Percentiles rank a stretch among this genome's conserved stretches.
phyloP scores from a whole-genome alignment of 345 rosid genomes.

The Camelina hispida region DNA sequence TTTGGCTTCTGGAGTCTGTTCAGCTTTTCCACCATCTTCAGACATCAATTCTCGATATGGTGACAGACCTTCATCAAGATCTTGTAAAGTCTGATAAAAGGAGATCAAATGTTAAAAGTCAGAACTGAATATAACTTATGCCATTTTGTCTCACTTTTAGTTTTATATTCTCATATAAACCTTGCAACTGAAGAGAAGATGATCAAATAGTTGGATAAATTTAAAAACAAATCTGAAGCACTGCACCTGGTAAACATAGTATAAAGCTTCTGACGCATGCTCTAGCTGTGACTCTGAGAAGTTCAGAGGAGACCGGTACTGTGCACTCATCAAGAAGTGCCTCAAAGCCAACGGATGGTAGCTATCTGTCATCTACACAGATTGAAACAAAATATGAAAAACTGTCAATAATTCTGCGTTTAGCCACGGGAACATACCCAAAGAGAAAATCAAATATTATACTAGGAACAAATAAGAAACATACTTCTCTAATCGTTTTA shows the following conservation, averaged over 20 bases:
- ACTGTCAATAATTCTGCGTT: neutral
- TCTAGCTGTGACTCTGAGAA: slow-evolving; percentile 70
- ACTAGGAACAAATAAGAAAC: slow-evolving; percentile 1
- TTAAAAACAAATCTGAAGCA: slow-evolving; percentile 21
- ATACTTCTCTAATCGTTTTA: slow-evolving; percentile 75
- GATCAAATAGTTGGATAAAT: neutral
- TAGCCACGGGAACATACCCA: slow-evolving; percentile 11
- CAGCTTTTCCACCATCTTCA: slow-evolving; percentile 44
- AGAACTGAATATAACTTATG: neutral
- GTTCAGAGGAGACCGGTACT: slow-evolving; percentile 85
- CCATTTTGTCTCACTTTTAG: neutral
- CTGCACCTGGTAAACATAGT: slow-evolving; percentile 83
- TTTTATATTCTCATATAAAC: neutral
- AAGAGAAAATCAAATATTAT: neutral
- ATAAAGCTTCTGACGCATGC: slow-evolving; percentile 69
- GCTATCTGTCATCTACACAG: slow-evolving; percentile 60
- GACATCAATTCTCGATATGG: slow-evolving; percentile 50
- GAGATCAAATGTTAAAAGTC: neutral
- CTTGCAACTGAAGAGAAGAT: neutral
- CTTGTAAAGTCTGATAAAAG: slow-evolving; percentile 71
- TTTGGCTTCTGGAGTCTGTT: slow-evolving; percentile 56
- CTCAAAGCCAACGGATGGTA: slow-evolving; percentile 88
- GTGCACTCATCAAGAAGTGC: slow-evolving; percentile 82
- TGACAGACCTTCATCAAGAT: slow-evolving; percentile 66
- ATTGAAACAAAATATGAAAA: neutral